phyloP scores from a whole-genome alignment of 177 flowering plant species.

The Tripterygium wilfordii region DNA sequence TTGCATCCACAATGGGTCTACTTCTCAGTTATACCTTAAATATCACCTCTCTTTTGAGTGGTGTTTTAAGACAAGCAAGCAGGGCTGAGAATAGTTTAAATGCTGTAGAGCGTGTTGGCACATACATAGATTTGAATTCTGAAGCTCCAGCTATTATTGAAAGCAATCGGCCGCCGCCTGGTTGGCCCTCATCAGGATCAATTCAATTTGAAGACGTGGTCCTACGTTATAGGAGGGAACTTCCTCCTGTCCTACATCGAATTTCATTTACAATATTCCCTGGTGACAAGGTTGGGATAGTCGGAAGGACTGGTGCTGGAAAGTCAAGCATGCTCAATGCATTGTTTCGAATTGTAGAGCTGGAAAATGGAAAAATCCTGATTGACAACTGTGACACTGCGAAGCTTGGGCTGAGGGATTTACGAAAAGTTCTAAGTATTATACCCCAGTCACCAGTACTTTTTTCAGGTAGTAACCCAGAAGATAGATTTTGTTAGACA shows the following conservation, averaged over 20 bases:
- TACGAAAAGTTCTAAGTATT: slow-evolving; percentile 35
- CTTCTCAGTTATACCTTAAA: slow-evolving; percentile 48
- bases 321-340: slow-evolving; percentile 56
- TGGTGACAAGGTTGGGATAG: slow-evolving; percentile 47
- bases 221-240: slow-evolving; percentile 42
- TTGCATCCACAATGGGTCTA: slow-evolving; percentile 50
- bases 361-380: slow-evolving; percentile 35
- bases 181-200: slow-evolving; percentile 45
- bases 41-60: slow-evolving; percentile 35
- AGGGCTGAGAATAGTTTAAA: slow-evolving; percentile 45
- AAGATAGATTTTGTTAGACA: not conserved
- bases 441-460: slow-evolving; percentile 53
- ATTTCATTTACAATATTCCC: slow-evolving; percentile 32
- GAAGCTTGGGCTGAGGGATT: slow-evolving; percentile 34
- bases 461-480: slow-evolving; percentile 35
- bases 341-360: slow-evolving; percentile 43
- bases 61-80: slow-evolving; percentile 44
- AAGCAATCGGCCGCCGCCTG: slow-evolving; percentile 37
- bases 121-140: slow-evolving; percentile 38
- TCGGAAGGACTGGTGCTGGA: slow-evolving; percentile 54
- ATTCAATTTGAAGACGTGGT: slow-evolving; percentile 41
- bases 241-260: slow-evolving; percentile 50
- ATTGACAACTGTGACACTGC: slow-evolving; percentile 38
- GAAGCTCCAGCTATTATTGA: slow-evolving; percentile 39
- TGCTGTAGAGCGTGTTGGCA: slow-evolving; percentile 43